Conservation (phyloP, 352 stramenopile species). For the Globisporangium sylvaticum region DNA sequence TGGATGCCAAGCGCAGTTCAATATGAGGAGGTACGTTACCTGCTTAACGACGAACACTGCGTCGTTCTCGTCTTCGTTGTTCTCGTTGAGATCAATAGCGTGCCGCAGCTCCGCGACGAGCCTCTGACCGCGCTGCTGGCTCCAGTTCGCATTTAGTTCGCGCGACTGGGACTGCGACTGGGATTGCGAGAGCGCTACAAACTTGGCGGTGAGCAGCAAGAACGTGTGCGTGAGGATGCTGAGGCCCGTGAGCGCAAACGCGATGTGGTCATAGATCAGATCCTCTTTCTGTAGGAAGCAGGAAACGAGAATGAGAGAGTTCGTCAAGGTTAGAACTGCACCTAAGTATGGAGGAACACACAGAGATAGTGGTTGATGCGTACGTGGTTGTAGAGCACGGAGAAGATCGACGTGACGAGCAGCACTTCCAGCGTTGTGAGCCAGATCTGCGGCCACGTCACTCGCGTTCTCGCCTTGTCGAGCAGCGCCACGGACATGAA, state of each 20-base stretch:
- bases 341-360: neutral
- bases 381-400: slow-evolving; percentile 29
- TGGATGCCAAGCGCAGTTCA: neutral
- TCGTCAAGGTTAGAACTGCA: neutral
- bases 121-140: neutral
- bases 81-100: neutral
- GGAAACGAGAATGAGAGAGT: neutral
- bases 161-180: neutral
- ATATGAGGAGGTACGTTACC: neutral
- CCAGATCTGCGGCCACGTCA: slow-evolving; percentile 17
- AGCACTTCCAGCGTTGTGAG: slow-evolving; percentile 24
- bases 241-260: slow-evolving; percentile 24
- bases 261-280: slow-evolving; percentile 37
- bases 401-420: slow-evolving; percentile 31
- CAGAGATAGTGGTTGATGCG: neutral
- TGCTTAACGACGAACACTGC: neutral
- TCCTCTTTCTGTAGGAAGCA: slow-evolving; percentile 7
- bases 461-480: slow-evolving; percentile 7
- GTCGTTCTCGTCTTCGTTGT: neutral
- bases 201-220: slow-evolving; percentile 28
- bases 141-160: neutral
- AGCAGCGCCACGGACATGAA: slow-evolving; percentile 17
- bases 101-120: slow-evolving; percentile 12
- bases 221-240: slow-evolving; percentile 30
- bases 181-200: slow-evolving; percentile 14